These are phyloP conservation scores for Colletotrichum sp. DNA, from an alignment of 2,329 filamentous ascomycete species.

Conservation along the genomic window DNA sequence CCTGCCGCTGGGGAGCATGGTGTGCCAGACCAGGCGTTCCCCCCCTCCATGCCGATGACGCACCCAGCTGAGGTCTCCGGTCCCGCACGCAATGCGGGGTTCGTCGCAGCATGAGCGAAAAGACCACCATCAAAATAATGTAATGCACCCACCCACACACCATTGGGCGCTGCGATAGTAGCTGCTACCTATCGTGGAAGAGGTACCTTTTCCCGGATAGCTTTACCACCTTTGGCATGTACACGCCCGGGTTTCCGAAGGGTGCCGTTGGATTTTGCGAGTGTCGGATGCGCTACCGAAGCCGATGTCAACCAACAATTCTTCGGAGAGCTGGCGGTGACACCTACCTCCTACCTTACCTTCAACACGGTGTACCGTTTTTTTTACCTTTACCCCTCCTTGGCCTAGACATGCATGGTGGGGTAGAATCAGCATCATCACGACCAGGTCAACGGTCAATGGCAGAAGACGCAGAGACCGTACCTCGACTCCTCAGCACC, in stretches of 20 bases:
- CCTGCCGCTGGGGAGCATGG: background rate
- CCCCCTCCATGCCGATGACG: constrained; percentile 12
- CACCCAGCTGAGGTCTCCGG: constrained; percentile 7
- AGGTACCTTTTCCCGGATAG: background rate
- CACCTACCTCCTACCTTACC: background rate
- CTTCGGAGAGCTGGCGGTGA: background rate
- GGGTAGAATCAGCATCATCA: constrained; percentile 16
- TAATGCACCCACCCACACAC: background rate
- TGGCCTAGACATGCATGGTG: constrained; percentile 1
- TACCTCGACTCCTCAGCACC: background rate
- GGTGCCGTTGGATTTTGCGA: background rate
- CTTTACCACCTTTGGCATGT: constrained; percentile 7
- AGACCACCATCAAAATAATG: background rate
- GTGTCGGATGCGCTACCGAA: background rate
- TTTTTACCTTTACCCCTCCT: background rate
- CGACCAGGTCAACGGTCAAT: constrained; percentile 14
- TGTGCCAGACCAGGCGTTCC: background rate
- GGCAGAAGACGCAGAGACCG: background rate
- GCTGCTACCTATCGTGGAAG: background rate
- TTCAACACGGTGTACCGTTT: background rate
- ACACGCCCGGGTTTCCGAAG: background rate
- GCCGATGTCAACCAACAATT: background rate
- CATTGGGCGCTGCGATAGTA: background rate
- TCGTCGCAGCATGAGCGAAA: constrained; percentile 13
- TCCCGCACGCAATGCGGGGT: constrained; percentile 21